A percentile compares a stretch with the other conserved stretches of the same genome.
These are phyloP conservation scores for Aspergillus mulundensis DNA, from an alignment of 495 filamentous ascomycete genomes.

Conservation along the genomic window DNA sequence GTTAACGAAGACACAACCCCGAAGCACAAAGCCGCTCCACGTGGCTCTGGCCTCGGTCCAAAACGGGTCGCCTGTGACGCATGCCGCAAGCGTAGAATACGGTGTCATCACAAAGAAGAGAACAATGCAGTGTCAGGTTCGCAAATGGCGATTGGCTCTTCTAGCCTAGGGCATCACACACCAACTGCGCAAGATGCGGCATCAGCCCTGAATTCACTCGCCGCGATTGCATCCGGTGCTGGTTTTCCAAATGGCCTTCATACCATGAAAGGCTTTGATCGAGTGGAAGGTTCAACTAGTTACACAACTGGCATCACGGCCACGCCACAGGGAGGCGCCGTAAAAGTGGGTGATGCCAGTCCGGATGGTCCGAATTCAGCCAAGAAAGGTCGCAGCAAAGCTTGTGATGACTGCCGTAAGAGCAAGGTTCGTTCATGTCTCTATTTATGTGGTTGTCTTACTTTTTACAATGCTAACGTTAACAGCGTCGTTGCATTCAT, in stretches of 20 bases:
- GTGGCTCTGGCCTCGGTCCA: constrained; percentile 44
- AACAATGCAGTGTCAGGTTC: constrained; percentile 26
- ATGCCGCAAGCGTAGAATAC: constrained; percentile 50
- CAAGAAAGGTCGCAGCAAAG: constrained; percentile 58
- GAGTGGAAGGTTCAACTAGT: constrained; percentile 28
- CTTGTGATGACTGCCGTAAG: constrained; percentile 63
- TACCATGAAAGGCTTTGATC: constrained; percentile 22
- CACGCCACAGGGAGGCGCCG: constrained; percentile 26
- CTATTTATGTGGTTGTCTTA: neutral
- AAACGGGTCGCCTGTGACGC: constrained; percentile 53
- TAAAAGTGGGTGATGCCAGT: constrained; percentile 30
- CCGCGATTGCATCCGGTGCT: constrained; percentile 40
- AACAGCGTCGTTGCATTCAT: constrained; percentile 64
- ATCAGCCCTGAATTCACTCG: constrained; percentile 42
- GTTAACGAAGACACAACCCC: constrained; percentile 28
- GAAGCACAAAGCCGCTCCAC: constrained; percentile 31
- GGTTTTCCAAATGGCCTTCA: constrained; percentile 28
- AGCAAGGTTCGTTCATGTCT: constrained; percentile 51
- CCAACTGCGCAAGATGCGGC: constrained; percentile 43
- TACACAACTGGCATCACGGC: constrained; percentile 26
- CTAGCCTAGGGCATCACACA: constrained; percentile 30
- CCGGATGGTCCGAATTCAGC: constrained; percentile 32
- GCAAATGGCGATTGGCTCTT: constrained; percentile 27
- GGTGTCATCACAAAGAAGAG: constrained; percentile 52
- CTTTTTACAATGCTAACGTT: constrained; percentile 12